These are phyloP conservation scores for Helotiales sp. DNA, from an alignment of 2,329 filamentous ascomycete species.

Conservation along the genomic window DNA sequence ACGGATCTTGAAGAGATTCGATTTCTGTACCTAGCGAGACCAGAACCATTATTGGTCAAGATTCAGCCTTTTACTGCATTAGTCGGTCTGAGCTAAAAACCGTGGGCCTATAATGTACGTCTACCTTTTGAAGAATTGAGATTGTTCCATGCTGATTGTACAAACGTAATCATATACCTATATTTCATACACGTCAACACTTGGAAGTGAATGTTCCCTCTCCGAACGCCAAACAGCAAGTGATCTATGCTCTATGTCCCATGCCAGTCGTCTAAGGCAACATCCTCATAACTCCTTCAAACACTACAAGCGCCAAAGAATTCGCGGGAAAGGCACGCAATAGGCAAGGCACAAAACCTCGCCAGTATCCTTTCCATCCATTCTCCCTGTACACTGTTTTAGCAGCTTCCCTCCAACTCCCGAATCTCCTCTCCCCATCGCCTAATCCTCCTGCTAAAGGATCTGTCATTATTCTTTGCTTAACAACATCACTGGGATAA, in stretches of 20 bases:
- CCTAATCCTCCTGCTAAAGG: constrained; percentile 69
- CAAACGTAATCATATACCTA: constrained; percentile 5
- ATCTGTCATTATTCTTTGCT: constrained; percentile 97
- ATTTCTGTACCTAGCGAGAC: too few species aligned
- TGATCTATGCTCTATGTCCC: not conserved
- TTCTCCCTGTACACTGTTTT: constrained; percentile 71
- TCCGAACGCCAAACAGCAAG: constrained; percentile 1
- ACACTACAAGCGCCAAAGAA: constrained; percentile 87
- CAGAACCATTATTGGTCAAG: too few species aligned
- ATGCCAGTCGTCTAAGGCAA: constrained; percentile 39
- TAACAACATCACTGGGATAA: constrained; percentile 91
- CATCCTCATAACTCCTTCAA: constrained; percentile 84
- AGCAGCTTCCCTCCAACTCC: constrained; percentile 78
- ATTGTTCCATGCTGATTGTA: constrained; percentile 13
- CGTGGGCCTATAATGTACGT: too few species aligned
- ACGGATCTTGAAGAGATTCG: too few species aligned
- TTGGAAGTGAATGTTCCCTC: constrained; percentile 9
- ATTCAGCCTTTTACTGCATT: not conserved
- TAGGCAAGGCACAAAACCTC: constrained; percentile 93
- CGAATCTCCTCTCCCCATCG: constrained; percentile 69
- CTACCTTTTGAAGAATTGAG: constrained; percentile 16
- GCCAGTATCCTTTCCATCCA: constrained; percentile 82
- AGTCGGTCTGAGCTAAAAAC: not conserved
- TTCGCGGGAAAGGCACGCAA: constrained; percentile 93
- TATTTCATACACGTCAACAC: not conserved